Percentiles rank a stretch among this genome's conserved stretches.
These are phyloP conservation scores for Lagerstroemia speciosa DNA, from an alignment of 345 rosid genomes.

Conservation along the genomic window DNA sequence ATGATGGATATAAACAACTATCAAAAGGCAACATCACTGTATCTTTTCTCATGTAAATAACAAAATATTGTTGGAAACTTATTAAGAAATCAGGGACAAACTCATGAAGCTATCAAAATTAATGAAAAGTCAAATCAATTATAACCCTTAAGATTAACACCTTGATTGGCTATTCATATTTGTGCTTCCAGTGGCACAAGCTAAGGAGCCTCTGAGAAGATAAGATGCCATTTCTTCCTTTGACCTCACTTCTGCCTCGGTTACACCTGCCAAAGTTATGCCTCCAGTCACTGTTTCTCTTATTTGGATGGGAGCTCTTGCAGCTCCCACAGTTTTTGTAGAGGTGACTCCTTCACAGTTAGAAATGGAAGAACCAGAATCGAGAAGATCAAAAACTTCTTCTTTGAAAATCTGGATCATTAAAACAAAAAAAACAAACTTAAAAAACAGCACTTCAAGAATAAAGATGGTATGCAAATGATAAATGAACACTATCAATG, in stretches of 20 bases:
- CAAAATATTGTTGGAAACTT: not conserved
- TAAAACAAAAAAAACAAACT: not conserved
- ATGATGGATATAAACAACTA: too few species aligned
- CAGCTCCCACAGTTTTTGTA: constrained; percentile 36
- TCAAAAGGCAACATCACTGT: not conserved
- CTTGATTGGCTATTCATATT: constrained; percentile 98
- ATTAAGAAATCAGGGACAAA: not conserved
- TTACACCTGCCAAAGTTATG: constrained; percentile 89
- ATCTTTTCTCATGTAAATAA: too few species aligned
- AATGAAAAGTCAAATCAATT: not conserved
- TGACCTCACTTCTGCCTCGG: constrained; percentile 75
- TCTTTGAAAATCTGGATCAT: constrained; percentile 97
- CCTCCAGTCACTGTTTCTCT: constrained; percentile 90
- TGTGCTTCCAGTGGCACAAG: constrained; percentile 94
- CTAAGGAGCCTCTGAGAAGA: constrained; percentile 65
- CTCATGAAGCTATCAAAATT: not conserved
- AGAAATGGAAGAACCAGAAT: constrained; percentile 34
- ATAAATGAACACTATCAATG: not conserved
- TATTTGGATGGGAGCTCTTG: constrained; percentile 76
- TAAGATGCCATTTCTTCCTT: constrained; percentile 85
- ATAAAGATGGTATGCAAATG: not conserved
- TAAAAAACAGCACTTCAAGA: not conserved
- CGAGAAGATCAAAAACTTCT: constrained; percentile 90
- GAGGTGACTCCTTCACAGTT: constrained; percentile 39
- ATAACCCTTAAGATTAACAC: constrained; percentile 20